phyloP scores from a whole-genome alignment of 257 asterid species.

The Capsicum chinense region DNA sequence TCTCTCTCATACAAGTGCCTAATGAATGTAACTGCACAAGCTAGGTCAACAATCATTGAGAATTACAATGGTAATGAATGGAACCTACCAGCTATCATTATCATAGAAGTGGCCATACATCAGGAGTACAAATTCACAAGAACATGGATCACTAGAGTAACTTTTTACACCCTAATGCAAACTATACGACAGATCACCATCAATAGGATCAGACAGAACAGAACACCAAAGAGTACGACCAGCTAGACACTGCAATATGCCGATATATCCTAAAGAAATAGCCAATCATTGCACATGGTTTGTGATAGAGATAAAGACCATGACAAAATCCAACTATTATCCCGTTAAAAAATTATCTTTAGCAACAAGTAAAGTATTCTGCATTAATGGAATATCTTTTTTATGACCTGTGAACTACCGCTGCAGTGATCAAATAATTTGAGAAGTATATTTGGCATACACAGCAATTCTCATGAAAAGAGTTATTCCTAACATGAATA shows the following conservation, averaged over 20 bases:
- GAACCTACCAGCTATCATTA: conserved; percentile 1
- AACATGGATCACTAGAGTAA: conserved; percentile 4
- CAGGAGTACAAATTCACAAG: background rate
- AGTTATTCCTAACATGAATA: background rate
- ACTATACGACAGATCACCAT: background rate
- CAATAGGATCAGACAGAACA: background rate
- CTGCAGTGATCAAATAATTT: background rate
- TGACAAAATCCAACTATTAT: background rate
- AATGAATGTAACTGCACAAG: background rate
- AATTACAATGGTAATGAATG: background rate
- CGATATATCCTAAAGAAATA: background rate
- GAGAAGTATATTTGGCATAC: background rate
- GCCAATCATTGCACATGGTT: background rate
- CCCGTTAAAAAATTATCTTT: background rate
- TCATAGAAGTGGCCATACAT: background rate
- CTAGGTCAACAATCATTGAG: background rate
- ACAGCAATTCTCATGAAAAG: conserved; percentile 14
- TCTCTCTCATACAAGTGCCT: conserved; percentile 11
- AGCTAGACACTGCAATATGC: background rate
- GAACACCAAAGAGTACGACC: conserved; percentile 5
- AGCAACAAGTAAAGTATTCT: background rate
- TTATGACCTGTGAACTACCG: background rate
- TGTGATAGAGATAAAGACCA: conserved; percentile 3
- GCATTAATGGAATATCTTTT: background rate
- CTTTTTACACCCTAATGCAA: conserved; percentile 13